Evolutionary conservation across 768 basidiomycete genomes (phyloP).

Genomic region (Suillus plorans): DNA sequence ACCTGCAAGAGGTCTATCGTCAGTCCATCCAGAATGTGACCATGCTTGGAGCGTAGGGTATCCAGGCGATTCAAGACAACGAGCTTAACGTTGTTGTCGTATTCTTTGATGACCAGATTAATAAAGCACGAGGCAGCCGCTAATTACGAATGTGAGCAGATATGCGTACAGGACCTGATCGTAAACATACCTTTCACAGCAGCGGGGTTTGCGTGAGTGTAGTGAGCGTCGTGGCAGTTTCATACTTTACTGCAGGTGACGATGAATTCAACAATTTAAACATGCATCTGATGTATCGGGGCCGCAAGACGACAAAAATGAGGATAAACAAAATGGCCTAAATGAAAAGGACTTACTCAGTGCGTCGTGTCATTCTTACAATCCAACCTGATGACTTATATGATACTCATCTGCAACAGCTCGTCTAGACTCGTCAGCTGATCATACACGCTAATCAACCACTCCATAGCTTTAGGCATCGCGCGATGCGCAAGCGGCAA

Average conservation of each 20-base stretch:
- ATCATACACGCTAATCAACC: slow-evolving; percentile 84
- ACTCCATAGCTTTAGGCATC: slow-evolving; percentile 90
- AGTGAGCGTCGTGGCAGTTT: slow-evolving; percentile 93
- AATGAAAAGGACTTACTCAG: slow-evolving; percentile 51
- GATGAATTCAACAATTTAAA: slow-evolving; percentile 80
- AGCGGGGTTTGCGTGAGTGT: slow-evolving; percentile 93
- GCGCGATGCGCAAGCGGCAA: slow-evolving; percentile 42
- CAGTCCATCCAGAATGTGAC: slow-evolving; percentile 82
- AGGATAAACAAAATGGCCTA: slow-evolving; percentile 6
- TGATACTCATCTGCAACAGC: slow-evolving; percentile 91
- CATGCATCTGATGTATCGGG: slow-evolving; percentile 92
- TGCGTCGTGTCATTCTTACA: slow-evolving; percentile 40
- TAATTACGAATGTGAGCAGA: slow-evolving; percentile 29
- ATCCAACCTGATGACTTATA: slow-evolving; percentile 90
- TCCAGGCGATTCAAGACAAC: slow-evolving; percentile 95
- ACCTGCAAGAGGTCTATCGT: slow-evolving; percentile 97
- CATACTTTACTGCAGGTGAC: slow-evolving; percentile 95
- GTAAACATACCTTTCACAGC: slow-evolving; percentile 80
- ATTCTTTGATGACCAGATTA: slow-evolving; percentile 89
- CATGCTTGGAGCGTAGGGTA: slow-evolving; percentile 77
- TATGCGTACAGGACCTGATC: not conserved
- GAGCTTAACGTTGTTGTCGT: slow-evolving; percentile 98
- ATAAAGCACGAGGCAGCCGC: slow-evolving; percentile 90
- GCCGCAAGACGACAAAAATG: slow-evolving; percentile 38
- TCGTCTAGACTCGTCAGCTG: slow-evolving; percentile 83